Evolutionary conservation across 192 early-diverging fungal genomes (phyloP).

Genomic region (Backusella australiensis): DNA sequence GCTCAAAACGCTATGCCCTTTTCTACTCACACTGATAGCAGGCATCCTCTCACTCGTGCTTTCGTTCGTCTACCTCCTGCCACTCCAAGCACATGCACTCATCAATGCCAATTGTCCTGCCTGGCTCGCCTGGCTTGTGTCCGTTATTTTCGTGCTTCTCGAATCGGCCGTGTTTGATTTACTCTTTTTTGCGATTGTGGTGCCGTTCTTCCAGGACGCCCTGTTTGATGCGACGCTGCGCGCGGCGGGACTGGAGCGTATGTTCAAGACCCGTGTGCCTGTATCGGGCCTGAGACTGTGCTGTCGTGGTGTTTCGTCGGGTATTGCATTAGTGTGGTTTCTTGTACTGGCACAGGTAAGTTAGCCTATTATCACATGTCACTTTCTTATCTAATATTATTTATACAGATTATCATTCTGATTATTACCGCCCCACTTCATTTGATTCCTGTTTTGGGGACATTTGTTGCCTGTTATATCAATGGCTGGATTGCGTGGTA

Average conservation of each 20-base stretch:
- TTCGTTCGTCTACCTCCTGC: slow-evolving; percentile 53
- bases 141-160: slow-evolving; percentile 57
- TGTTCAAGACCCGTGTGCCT: slow-evolving; percentile 43
- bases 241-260: slow-evolving; percentile 39
- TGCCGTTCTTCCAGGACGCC: slow-evolving; percentile 58
- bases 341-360: slow-evolving; percentile 29
- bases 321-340: slow-evolving; percentile 38
- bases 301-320: slow-evolving; percentile 43
- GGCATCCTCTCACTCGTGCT: slow-evolving; percentile 46
- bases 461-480: slow-evolving; percentile 42
- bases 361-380: background rate
- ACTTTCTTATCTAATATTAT: background rate
- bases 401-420: slow-evolving; percentile 34
- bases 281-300: slow-evolving; percentile 39
- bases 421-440: slow-evolving; percentile 56
- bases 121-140: slow-evolving; percentile 60
- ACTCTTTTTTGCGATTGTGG: slow-evolving; percentile 55
- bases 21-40: slow-evolving; percentile 47
- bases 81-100: slow-evolving; percentile 59
- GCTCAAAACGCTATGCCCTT: slow-evolving; percentile 49
- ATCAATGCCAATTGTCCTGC: slow-evolving; percentile 45
- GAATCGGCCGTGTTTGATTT: slow-evolving; percentile 50
- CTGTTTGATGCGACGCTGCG: slow-evolving; percentile 56
- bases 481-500: slow-evolving; percentile 51
- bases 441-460: slow-evolving; percentile 57